Evolutionary conservation across 148 eudicot species (phyloP).

Genomic region (Rhododendron henanense): DNA sequence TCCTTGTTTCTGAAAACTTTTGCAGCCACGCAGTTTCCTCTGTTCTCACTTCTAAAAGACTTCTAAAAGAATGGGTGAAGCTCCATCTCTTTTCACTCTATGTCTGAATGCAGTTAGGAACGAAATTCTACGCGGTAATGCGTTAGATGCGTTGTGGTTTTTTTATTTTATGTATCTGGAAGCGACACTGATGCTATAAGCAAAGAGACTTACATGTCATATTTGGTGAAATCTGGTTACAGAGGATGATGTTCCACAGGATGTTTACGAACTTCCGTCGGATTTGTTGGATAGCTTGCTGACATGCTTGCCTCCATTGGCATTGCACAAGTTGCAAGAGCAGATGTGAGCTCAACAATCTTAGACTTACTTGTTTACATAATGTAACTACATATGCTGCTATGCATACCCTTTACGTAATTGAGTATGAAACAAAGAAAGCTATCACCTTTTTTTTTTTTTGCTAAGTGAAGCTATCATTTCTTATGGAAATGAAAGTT

Average conservation of each 20-base stretch:
- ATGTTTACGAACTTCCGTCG: conserved; percentile 54
- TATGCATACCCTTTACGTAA: neutral
- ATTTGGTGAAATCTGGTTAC: conserved; percentile 12
- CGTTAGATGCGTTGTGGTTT: neutral
- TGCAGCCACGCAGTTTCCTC: neutral
- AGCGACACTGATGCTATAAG: neutral
- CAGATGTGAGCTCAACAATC: conserved; percentile 37
- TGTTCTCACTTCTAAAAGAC: neutral
- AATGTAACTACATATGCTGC: neutral
- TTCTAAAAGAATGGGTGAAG: conserved; percentile 19
- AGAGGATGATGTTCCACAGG: conserved; percentile 45
- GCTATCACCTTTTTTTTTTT: too few species aligned
- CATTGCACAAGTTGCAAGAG: conserved; percentile 54
- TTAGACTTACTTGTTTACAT: neutral
- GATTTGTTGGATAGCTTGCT: conserved; percentile 67
- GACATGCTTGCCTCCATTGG: conserved; percentile 56
- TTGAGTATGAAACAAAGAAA: neutral
- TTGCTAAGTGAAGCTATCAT: neutral
- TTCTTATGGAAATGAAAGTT: neutral
- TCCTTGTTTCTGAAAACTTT: neutral
- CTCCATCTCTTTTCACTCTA: conserved; percentile 28
- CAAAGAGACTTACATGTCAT: neutral
- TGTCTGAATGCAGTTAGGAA: conserved; percentile 28
- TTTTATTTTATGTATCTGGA: neutral
- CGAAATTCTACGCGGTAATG: conserved; percentile 40